Base-by-base conservation (phyloP, 2,329 filamentous ascomycete species). In the Daldinia sp. region DNA sequence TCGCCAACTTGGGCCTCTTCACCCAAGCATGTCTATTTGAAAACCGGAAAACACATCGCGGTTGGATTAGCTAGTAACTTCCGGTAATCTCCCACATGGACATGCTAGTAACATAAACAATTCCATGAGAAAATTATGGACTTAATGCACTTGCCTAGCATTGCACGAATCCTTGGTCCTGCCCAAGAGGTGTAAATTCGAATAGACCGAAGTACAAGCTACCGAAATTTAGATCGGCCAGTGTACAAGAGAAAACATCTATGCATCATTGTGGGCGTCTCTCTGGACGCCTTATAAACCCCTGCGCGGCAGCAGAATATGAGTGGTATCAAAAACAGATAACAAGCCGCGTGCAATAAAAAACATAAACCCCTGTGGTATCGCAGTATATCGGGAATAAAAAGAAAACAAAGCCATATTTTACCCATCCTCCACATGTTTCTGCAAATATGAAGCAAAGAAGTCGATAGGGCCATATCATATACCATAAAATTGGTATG, bases 281-380 rank as follows among this genome's bases (percentile, higher is more conserved):
- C 32, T 45, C 56, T 41, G 17, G 30, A 52, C 49, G 62, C 59
- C 62, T 45, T 47, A 50, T 53, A 51, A 63, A 63, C 30, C 62
- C 60, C 65, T 63, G 65, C 53, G 41, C 52, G 19, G 53, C 15
- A 37, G 53, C 63, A 66, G 57, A 58, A 25, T 56, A 34, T 64
- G 50, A 67, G 64, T 73, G 72, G 71, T 74, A 74, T 74, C 72
- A 73, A 70, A 67, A 68, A 63, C 63, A 66, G 39, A 39, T 51
- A 67, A 61, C 66, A 65, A 65, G 58, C 67, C 65, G 50, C 60
- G 61, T 48, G 61, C 43, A 67, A 34, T 64, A 66, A 68, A 57
- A 61, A 64, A 60, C 61, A 54, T 58, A 64, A n/a, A 61, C 61
- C 59, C 63, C 64, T 54, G 57, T 69, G 62, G 68, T 70, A 70